Percentiles rank a stretch among this genome's conserved stretches.
These are phyloP conservation scores for Trichoderma harzianum DNA, from an alignment of 2,329 filamentous ascomycete species.

Conservation along the genomic window DNA sequence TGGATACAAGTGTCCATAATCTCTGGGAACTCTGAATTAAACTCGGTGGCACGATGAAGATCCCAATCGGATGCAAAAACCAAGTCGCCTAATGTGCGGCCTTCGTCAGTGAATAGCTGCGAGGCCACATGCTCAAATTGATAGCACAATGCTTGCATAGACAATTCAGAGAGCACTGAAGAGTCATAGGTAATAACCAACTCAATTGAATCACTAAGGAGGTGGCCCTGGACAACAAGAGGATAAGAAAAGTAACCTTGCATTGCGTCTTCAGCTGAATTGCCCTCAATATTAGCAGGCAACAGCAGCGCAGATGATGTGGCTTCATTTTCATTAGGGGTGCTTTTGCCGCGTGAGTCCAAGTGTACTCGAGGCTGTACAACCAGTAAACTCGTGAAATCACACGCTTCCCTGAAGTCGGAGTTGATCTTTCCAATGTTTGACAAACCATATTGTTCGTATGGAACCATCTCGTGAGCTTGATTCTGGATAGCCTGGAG, in stretches of 20 bases:
- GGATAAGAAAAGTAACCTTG: slow-evolving; percentile 16
- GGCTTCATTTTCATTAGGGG: neutral
- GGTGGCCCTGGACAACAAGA: slow-evolving; percentile 12
- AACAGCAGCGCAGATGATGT: neutral
- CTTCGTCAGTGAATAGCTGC: neutral
- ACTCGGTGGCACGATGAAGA: neutral
- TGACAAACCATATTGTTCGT: slow-evolving; percentile 24
- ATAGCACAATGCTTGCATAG: neutral
- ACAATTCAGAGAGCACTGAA: neutral
- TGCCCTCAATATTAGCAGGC: neutral
- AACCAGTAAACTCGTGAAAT: slow-evolving; percentile 12
- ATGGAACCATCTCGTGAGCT: slow-evolving; percentile 23
- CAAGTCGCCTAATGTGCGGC: neutral
- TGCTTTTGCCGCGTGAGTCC: neutral
- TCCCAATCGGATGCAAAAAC: slow-evolving; percentile 2
- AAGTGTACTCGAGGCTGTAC: neutral
- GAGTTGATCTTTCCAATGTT: slow-evolving; percentile 12
- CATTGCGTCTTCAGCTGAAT: neutral
- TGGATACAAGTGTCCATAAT: slow-evolving; percentile 4
- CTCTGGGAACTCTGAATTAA: neutral
- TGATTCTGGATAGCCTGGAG: slow-evolving; percentile 21
- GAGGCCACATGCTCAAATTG: slow-evolving; percentile 9
- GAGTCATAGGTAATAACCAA: neutral
- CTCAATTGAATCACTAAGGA: neutral
- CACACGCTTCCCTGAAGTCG: neutral